Evolutionary conservation across 148 eudicot species (phyloP), one percentile per base, ranked within the genome.

Genomic region (Salicornia ramosissima): DNA sequence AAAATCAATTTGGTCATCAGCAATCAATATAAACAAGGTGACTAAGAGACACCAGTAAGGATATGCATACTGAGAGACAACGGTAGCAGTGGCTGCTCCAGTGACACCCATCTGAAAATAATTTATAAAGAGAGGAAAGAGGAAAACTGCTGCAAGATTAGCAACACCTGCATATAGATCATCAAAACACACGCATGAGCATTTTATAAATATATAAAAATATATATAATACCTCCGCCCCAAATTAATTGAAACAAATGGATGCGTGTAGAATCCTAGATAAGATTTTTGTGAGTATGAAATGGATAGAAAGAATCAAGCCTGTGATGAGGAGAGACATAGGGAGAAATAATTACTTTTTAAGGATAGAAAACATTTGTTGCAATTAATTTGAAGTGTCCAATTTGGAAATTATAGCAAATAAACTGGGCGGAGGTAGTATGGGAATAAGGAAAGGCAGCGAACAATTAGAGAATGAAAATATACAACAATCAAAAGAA

Each of bases 51-150:
- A 21, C 10, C 70, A 34, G 15, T 22, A 64, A 66, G 47, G 30
- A 56, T 70, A 50, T 28, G 82, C 98, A 69, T 83, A 94, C 97
- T 94, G 98, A 70, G 98, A 94, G 25, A 87, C 56, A 70, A 94
- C 96, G 47, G 95, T 85, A 65, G 96, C 81, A 72, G 85, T 83
- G 58, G 98, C 98, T 59, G 98, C 98, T 82, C 98, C 98, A 73
- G 79, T 67, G 67, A 87, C 87, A 69, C 98, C 97, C 81, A 88
- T 75, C 59, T 78, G 79, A 74, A 77, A 83, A 74, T 79, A 81
- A 74, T 90, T 77, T 81, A 93, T 87, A 65, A 93, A 80, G 31
- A 90, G 54, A 1, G 92, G 97, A 71, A 94, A 87, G 80, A 90
- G 79, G 80, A 90, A 78, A 56, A 90, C 71, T 66, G 97, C 95